phyloP scores from a whole-genome alignment of 805 yeast species.

The Saccharomycopsis oosterbeekiorum region DNA sequence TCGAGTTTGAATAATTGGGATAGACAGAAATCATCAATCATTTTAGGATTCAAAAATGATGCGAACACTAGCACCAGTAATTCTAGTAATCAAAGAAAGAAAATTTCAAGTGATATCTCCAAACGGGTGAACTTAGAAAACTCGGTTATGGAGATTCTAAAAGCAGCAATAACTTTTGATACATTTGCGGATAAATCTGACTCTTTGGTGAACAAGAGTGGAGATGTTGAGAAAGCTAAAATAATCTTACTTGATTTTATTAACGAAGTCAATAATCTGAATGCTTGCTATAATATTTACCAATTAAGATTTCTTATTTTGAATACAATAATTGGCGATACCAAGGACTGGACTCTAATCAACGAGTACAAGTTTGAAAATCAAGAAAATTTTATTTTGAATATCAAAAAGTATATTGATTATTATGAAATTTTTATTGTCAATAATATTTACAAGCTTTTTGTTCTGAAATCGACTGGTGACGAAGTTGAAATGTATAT shows the following conservation, averaged over 20 bases:
- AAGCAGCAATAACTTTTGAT: conserved; percentile 1
- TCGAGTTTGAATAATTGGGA: conserved; percentile 10
- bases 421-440: conserved; percentile 8
- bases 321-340: neutral
- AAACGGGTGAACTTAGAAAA: neutral
- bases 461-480: neutral
- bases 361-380: conserved; percentile 4
- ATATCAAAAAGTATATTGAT: conserved; percentile 14
- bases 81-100: neutral
- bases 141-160: neutral
- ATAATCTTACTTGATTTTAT: neutral
- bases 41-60: conserved; percentile 1
- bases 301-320: conserved; percentile 8
- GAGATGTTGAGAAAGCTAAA: neutral
- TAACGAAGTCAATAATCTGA: neutral
- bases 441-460: neutral
- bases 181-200: neutral
- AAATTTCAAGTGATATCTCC: neutral
- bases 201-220: neutral
- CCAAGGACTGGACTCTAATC: neutral
- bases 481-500: conserved; percentile 7
- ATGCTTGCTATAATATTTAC: conserved; percentile 11
- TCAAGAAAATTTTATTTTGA: conserved; percentile 3
- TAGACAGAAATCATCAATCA: conserved; percentile 4
- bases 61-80: neutral